Base-by-base conservation (phyloP, 2,329 filamentous ascomycete genomes). In the Epichloe brachyelytri region DNA sequence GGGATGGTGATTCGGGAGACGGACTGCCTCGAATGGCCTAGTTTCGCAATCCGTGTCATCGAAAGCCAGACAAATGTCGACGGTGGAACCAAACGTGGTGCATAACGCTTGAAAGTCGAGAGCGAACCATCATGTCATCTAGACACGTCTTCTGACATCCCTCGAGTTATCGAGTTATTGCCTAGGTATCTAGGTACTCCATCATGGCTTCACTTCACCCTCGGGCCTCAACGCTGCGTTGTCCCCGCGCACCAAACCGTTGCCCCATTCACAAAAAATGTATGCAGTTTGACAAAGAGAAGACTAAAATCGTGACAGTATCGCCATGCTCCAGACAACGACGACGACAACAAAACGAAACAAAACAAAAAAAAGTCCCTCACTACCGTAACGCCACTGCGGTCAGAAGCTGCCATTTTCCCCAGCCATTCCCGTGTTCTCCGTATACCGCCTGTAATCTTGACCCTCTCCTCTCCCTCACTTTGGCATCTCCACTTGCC, bases 1-100 rank as follows among this genome's bases (percentile, higher is more conserved):
- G 82, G 78, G 57, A 85, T 74, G 19, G 80, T 83, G 54, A 74
- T 77, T 54, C 73, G 71, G 20, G 88, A 93, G 53, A 89, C 69
- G 43, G 61, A 6, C 5, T 71, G 22, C 22, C 22, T 26, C 3
- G 22, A 7, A 8, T 1, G 22, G 7, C 22, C 1, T 8, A 11
- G 26, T 30, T 30, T 11, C 10, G 26, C 26, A 30, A 30, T 4
- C 4, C 26, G 8, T 11, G 2, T 30, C 2, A 30, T 30, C 8
- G 26, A 8, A 7, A 30, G 26, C 26, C 8, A 30, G 26, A 10
- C 26, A 1, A 10, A 30, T 30, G 26, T 30, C 2, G 22, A 3
- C 26, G 26, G 26, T 30, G 26, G 26, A 10, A 10, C 2, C 26
- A 30, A 30, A 30, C 26, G 3, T 8, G 26, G 26, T 30, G 26